Percentiles rank a stretch among this genome's conserved stretches.
Conservation (phyloP, 352 stramenopile genomes). For the Elongisporangium prolatum region DNA sequence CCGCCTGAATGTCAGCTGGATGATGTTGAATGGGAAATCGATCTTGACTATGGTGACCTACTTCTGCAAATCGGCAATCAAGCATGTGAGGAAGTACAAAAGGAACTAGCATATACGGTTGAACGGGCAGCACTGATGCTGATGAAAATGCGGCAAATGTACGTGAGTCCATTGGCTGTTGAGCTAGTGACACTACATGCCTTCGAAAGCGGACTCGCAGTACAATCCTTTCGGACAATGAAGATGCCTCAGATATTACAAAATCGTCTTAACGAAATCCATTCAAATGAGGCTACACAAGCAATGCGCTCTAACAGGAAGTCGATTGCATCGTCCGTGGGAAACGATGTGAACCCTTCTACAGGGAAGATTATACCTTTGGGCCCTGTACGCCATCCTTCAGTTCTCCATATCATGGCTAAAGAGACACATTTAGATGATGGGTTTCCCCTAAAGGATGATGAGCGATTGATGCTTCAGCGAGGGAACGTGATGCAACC, state of each 20-base stretch:
- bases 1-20: slow-evolving; percentile 53
- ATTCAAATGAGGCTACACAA: slow-evolving; percentile 19
- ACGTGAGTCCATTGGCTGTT: slow-evolving; percentile 65
- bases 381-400: slow-evolving; percentile 14
- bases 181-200: slow-evolving; percentile 69
- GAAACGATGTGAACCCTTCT: neutral
- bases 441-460: slow-evolving; percentile 54
- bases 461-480: slow-evolving; percentile 45
- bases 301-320: neutral
- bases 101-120: slow-evolving; percentile 74
- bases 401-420: slow-evolving; percentile 66
- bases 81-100: slow-evolving; percentile 85
- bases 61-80: slow-evolving; percentile 59
- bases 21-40: slow-evolving; percentile 81
- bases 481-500: neutral
- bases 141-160: slow-evolving; percentile 80
- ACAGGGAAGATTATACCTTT: neutral
- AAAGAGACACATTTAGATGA: slow-evolving; percentile 40
- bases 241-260: slow-evolving; percentile 65
- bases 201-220: slow-evolving; percentile 57
- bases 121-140: slow-evolving; percentile 82
- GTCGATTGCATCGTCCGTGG: neutral
- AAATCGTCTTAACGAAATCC: slow-evolving; percentile 66
- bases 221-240: slow-evolving; percentile 80
- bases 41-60: slow-evolving; percentile 82